Conservation (phyloP, 1,139 yeast genomes). For the Meyerozyma smithsonii region DNA sequence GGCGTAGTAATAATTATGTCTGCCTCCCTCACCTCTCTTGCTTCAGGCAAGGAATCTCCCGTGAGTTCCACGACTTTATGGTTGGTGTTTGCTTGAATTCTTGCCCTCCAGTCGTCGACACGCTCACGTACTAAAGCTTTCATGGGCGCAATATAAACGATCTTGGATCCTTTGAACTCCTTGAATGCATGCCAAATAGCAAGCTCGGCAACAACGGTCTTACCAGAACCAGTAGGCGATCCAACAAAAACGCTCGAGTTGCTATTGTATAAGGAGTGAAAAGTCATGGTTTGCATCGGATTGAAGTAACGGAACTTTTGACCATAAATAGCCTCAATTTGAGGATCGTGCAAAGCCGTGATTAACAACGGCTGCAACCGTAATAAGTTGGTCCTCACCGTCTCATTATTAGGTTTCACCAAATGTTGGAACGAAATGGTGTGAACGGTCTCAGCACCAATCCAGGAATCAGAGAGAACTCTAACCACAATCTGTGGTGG, state of each 20-base stretch:
- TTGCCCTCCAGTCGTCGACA: constrained; percentile 87
- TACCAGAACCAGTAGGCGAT: constrained; percentile 98
- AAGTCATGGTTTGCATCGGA: constrained; percentile 98
- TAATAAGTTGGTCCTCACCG: constrained; percentile 74
- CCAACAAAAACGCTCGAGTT: constrained; percentile 86
- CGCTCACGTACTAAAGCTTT: constrained; percentile 95
- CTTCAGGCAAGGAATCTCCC: constrained; percentile 94
- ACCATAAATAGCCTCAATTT: constrained; percentile 64
- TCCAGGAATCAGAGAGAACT: constrained; percentile 81
- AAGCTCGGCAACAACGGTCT: constrained; percentile 93
- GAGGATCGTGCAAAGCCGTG: constrained; percentile 66
- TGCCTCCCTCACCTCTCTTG: constrained; percentile 79
- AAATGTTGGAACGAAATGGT: constrained; percentile 87
- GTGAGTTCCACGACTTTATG: constrained; percentile 85
- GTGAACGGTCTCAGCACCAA: constrained; percentile 75
- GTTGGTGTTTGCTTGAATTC: constrained; percentile 55
- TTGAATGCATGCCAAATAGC: constrained; percentile 96
- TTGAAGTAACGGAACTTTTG: constrained; percentile 78
- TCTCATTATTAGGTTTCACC: constrained; percentile 83
- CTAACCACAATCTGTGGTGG: constrained; percentile 85
- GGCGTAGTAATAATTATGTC: constrained; percentile 95
- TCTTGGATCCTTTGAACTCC: constrained; percentile 73
- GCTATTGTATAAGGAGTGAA: constrained; percentile 80
- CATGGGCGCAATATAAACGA: constrained; percentile 98
- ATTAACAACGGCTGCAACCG: constrained; percentile 83